Base-by-base conservation (phyloP, 2,329 filamentous ascomycete species). In the Aspergillus texensis region DNA sequence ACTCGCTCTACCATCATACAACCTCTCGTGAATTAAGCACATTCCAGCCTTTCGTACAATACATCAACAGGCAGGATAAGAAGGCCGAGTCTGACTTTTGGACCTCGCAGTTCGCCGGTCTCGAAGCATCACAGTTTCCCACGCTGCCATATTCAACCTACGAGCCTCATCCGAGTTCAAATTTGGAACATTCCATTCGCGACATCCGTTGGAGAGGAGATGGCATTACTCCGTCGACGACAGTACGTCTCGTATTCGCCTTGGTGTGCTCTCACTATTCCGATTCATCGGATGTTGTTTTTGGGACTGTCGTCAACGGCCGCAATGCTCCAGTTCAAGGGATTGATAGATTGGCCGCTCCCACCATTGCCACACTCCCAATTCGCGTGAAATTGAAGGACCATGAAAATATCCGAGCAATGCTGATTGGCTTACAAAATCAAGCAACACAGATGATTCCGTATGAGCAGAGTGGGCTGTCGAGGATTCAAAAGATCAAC, bases 401-500 rank as follows among this genome's bases (percentile, higher is more conserved):
- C 8, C 26, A 68, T 54, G 69, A 75, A 50, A 75, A 74, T 30
- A 72, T 77, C 2, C 70, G 74, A 0, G 79, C 85, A 41, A 87
- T 83, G 63, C 76, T 89, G 5, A 78, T 83, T 53, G 72, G 76
- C 3, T 79, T 89, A 4, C 86, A 89, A 48, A 75, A 83, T 28
- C 81, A 83, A 60, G 83, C 81, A 0, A 77, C 85, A 0, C 74
- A 78, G 5, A 81, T 85, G 60, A 87, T 88, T 2, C 83, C 85
- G 0, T 84, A 88, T 68, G 86, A 90, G 75, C 87, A 90, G 70
- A 81, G 84, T 4, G 80, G 80, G 4, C 58, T 82, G 19, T 79
- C 80, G 57, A 74, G 79, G 46, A 81, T 82, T 61, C 82, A 85
- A n/a, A 77, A 79, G 19, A 72, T 86, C 19, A 84, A 83, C 67